Base-by-base conservation (phyloP, 2,329 filamentous ascomycete genomes). In the Lizonia empirigonia region DNA sequence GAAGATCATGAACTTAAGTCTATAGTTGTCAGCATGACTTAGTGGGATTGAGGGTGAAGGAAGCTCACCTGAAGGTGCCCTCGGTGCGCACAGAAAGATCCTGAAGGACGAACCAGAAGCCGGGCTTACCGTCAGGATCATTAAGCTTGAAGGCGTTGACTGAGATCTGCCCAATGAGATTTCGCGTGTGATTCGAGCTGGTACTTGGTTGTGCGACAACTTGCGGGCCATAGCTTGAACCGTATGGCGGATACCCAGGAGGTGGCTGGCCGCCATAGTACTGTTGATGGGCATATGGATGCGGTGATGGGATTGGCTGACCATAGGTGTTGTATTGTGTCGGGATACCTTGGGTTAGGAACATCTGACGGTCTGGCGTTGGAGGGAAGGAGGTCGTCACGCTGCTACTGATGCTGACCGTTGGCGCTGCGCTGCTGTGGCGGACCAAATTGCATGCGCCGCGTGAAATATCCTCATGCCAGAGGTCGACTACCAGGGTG, bases 31-130 rank as follows among this genome's bases (percentile, higher is more conserved):
- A 37, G 27, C 42, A 32, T 33, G 2, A 2, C 5, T 1, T 4
- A 53, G 9, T 8, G 22, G 9, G 3, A n/a, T n/a, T 13, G 7
- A 19, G 15, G n/a, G 23, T 3, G 6, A 9, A n/a, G 20, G 27
- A n/a, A 12, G 69, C 80, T 65, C 81, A 95, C 90, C 93, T 83
- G 74, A 97, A 99, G 53, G 80, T 84, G 9, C 94, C 94, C 73
- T 97, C 94, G 0, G 91, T 96, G 36, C 94, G 84, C 24, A 99
- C 93, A 64, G 91, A 96, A 34, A 99, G 79, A 75, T 99, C 94
- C 72, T 97, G 93, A 44, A 97, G 79, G 36, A 99, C 89, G 66
- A 99, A 99, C 93, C 93, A 99, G 58, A 96, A 91, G 2, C 93
- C 93, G 41, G 90, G 85, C 70, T 90, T 89, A 59, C 90, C 87